Evolutionary conservation across 2,329 filamentous ascomycete genomes (phyloP), one percentile per base, ranked within the genome.

Genomic region (Aureobasidium subglaciale): DNA sequence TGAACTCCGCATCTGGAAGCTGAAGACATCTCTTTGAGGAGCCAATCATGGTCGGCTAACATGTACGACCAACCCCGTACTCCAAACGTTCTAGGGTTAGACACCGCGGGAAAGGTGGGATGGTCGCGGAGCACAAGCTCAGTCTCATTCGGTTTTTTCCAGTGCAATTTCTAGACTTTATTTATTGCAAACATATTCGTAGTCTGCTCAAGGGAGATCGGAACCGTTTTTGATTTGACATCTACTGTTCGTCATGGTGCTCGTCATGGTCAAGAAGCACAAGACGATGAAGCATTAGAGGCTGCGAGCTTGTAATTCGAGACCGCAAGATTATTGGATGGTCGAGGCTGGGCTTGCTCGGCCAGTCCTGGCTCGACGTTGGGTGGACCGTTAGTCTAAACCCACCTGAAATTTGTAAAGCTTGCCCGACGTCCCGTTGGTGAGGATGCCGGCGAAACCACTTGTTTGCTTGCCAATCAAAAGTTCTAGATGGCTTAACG

Each of bases 331-430:
- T 38, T 54, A 54, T 42, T 54, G 50, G 38, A 38, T 30, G 35
- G 38, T 38, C 50, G 50, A 54, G 50, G 50, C 50, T 54, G 50
- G 50, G 50, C 38, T 42, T 32, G 38, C 37, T 32, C 25, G 37
- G 49, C 37, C 49, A 37, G 49, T 30, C 35, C 6, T 41, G 20
- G 35, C 35, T 53, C 35, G 34, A 30, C 48, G 48, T 41, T 41
- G 48, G 48, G 48, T 53, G 25, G 48, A 40, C 38, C 50, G 50
- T 54, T 54, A 35, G 50, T 34, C 29, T 43, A 43, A 54, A 54
- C 38, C 38, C 50, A 54, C 50, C 34, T 54, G 6, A 54, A 54
- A 54, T 54, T 54, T 54, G 50, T 54, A 42, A 54, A 43, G 37
- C 29, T 35, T 43, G 27, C 18, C 38, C 38, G 27, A 9, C 16